Base-by-base conservation (phyloP, 2,329 filamentous ascomycete species). In the Colletotrichum tofieldiae region DNA sequence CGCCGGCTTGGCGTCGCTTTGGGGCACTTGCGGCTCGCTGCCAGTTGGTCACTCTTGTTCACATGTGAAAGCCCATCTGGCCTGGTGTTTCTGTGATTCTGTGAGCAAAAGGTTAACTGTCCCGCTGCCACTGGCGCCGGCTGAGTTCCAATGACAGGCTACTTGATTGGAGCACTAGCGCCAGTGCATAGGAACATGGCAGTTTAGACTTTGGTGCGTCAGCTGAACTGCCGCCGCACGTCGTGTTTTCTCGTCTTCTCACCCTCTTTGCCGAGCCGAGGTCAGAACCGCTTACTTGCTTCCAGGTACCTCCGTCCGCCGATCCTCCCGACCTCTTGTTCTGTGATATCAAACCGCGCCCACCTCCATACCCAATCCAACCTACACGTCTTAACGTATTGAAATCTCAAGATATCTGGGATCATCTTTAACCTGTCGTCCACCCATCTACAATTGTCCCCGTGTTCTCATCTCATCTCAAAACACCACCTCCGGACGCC, bases 31-130 rank as follows among this genome's bases (percentile, higher is more conserved):
- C 23, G 23, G 2, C 23, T 26, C 2, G 59, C 14, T 51, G 20
- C 23, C 20, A 18, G 29, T 56, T n/a, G 2, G 20, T 39, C n/a
- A 14, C 26, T 49, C 2, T 23, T 39, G 37, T 59, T 72, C 54
- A 69, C 65, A 69, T 69, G 69, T 69, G 64, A 71, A 68, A 71
- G 59, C n/a, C 29, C 51, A 37, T 65, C 35, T 39, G 39, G 43
- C 35, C 20, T 43, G 7, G 6, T 56, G 60, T 12, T 47, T 59
- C 35, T 39, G n/a, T 65, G 51, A 68, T 47, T 59, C 35, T 39
- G n/a, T 65, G 51, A 68, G n/a, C 29, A 20, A 26, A 52, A 41
- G 18, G 32, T 5, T 26, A 26, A 20, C n/a, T n/a, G 12, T 39
- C 45, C 9, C 8, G 20, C 32, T 18, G 5, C 9, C 8, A 29